Evolutionary conservation across 2,329 filamentous ascomycete genomes (phyloP).

Genomic region (Monilinia laxa): DNA sequence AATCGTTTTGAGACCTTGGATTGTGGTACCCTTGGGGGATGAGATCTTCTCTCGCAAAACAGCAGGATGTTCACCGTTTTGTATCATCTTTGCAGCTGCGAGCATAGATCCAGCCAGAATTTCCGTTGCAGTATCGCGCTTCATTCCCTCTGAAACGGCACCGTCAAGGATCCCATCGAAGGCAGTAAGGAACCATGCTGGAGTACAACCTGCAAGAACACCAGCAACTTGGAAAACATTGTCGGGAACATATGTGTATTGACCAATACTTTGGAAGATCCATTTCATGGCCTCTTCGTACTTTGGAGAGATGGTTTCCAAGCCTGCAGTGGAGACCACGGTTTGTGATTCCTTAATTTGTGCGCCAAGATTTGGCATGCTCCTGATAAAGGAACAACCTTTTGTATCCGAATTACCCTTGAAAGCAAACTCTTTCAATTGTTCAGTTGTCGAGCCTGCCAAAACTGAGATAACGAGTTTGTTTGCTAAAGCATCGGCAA

Average conservation of each 20-base stretch:
- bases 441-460: constrained; percentile 15
- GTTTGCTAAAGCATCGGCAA: constrained; percentile 20
- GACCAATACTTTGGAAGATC: constrained; percentile 18
- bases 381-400: constrained; percentile 8
- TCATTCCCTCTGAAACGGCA: constrained; percentile 22
- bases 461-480: constrained; percentile 24
- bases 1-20: constrained; percentile 22
- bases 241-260: constrained; percentile 20
- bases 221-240: constrained; percentile 18
- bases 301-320: constrained; percentile 8
- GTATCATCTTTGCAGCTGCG: constrained; percentile 19
- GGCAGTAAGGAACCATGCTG: constrained; percentile 21
- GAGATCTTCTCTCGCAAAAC: constrained; percentile 22
- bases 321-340: constrained; percentile 18
- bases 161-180: constrained; percentile 22
- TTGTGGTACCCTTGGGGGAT: constrained; percentile 20
- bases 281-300: constrained; percentile 16
- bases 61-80: constrained; percentile 24
- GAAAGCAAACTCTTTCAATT: constrained; percentile 14
- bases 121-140: constrained; percentile 13
- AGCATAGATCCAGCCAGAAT: constrained; percentile 24
- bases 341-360: constrained; percentile 22
- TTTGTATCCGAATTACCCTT: neutral
- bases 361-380: constrained; percentile 22
- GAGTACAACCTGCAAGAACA: constrained; percentile 21